A percentile compares a stretch with the other conserved stretches of the same genome.
phyloP scores from a whole-genome alignment of 116 monocot species.

The Cymodocea nodosa region DNA sequence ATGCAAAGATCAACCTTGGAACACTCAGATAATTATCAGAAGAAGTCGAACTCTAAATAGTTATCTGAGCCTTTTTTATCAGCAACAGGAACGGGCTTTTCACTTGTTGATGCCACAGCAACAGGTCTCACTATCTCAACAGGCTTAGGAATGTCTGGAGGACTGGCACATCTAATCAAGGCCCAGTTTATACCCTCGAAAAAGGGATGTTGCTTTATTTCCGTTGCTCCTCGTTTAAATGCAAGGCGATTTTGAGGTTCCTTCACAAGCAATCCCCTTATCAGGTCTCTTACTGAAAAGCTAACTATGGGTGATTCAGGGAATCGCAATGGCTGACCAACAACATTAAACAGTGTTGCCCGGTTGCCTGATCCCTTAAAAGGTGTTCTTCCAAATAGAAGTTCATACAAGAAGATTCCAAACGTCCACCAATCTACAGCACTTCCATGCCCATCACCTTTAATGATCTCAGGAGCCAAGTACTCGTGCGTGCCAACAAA shows the following conservation, averaged over 20 bases:
- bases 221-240: constrained; percentile 51
- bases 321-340: constrained; percentile 50
- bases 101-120: constrained; percentile 18
- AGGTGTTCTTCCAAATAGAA: constrained; percentile 50
- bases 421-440: constrained; percentile 70
- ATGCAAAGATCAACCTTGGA: not conserved
- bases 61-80: constrained; percentile 23
- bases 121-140: constrained; percentile 20
- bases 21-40: constrained; percentile 12
- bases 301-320: constrained; percentile 47
- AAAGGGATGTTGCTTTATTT: constrained; percentile 61
- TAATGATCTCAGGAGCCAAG: constrained; percentile 56
- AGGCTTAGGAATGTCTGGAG: constrained; percentile 40
- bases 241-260: constrained; percentile 52
- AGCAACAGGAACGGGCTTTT: constrained; percentile 4
- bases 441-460: constrained; percentile 61
- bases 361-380: constrained; percentile 59
- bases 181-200: constrained; percentile 59
- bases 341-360: constrained; percentile 59
- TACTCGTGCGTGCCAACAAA: constrained; percentile 72
- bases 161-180: constrained; percentile 42
- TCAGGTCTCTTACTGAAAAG: constrained; percentile 41
- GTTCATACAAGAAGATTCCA: constrained; percentile 63
- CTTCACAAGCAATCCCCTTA: constrained; percentile 51
- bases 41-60: constrained; percentile 55